phyloP scores from a whole-genome alignment of 164 flowering plant species.

The Euptelea pleiosperma region DNA sequence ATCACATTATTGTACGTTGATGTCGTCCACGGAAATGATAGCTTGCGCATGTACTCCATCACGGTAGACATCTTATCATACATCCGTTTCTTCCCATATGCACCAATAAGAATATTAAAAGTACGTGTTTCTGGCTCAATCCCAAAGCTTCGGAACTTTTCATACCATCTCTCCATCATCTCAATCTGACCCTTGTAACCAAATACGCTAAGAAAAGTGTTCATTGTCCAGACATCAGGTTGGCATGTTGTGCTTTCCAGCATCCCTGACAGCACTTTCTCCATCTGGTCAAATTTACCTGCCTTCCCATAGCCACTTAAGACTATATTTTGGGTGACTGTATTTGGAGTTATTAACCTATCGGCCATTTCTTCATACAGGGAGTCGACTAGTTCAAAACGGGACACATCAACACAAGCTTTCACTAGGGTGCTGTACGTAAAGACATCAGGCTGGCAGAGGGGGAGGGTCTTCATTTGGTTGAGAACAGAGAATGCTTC shows the following conservation, averaged over 20 bases:
- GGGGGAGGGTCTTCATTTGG: conserved; percentile 76
- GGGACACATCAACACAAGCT: conserved; percentile 68
- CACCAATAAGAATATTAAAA: conserved; percentile 89
- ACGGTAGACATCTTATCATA: conserved; percentile 97
- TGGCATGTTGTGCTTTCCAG: conserved; percentile 57
- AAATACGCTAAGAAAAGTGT: conserved; percentile 71
- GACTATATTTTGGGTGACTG: conserved; percentile 88
- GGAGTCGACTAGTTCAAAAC: conserved; percentile 66
- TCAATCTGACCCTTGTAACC: conserved; percentile 87
- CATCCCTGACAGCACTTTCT: conserved; percentile 73
- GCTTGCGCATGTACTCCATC: conserved; percentile 96
- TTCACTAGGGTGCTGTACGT: conserved; percentile 77
- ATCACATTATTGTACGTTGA: conserved; percentile 91
- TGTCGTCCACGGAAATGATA: conserved; percentile 89
- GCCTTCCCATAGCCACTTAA: conserved; percentile 85
- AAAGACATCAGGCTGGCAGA: conserved; percentile 86
- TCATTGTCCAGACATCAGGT: conserved; percentile 99
- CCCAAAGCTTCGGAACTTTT: conserved; percentile 82
- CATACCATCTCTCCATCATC: conserved; percentile 94
- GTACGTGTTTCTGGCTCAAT: conserved; percentile 93
- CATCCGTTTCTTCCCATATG: conserved; percentile 88
- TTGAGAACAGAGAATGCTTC: conserved; percentile 65
- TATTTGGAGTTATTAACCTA: conserved; percentile 69
- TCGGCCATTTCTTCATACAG: conserved; percentile 75
- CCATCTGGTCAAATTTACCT: conserved; percentile 79